These are phyloP conservation scores for Neurospora cerealis DNA, from an alignment of 495 filamentous ascomycete genomes.

Conservation along the genomic window DNA sequence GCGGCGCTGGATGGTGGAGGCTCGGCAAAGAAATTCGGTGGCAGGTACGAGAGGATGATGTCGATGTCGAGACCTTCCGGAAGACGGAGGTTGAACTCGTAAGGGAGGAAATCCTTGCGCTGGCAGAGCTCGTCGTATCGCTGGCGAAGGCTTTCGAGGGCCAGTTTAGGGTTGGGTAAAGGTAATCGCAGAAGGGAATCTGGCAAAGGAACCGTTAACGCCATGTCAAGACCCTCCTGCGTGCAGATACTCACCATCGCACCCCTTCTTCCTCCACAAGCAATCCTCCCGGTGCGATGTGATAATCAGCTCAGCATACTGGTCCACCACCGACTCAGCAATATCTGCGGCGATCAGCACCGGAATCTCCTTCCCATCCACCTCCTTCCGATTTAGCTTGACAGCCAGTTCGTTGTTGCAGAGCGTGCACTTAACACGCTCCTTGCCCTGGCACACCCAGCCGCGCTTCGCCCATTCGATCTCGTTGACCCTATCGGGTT, in stretches of 20 bases:
- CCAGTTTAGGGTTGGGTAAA: slow-evolving; percentile 45
- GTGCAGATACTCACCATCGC: slow-evolving; percentile 52
- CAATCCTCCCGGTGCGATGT: slow-evolving; percentile 76
- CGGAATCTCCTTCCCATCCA: slow-evolving; percentile 51
- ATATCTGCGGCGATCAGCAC: slow-evolving; percentile 39
- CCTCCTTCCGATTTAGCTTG: slow-evolving; percentile 59
- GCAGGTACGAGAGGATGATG: slow-evolving; percentile 39
- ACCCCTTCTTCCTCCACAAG: slow-evolving; percentile 75
- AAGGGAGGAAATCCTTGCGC: slow-evolving; percentile 39
- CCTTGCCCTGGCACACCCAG: slow-evolving; percentile 76
- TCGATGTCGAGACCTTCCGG: slow-evolving; percentile 36
- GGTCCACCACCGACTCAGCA: slow-evolving; percentile 63
- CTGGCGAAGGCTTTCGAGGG: slow-evolving; percentile 44
- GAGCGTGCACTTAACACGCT: slow-evolving; percentile 73
- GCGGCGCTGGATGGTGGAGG: slow-evolving; percentile 20
- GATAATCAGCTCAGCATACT: slow-evolving; percentile 60
- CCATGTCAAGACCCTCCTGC: neutral
- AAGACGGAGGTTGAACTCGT: slow-evolving; percentile 41
- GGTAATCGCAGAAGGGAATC: slow-evolving; percentile 38
- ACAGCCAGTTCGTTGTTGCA: slow-evolving; percentile 77
- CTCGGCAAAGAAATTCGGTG: slow-evolving; percentile 34
- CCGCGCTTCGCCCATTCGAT: slow-evolving; percentile 93
- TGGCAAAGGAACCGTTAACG: slow-evolving; percentile 41
- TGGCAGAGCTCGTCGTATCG: slow-evolving; percentile 49
- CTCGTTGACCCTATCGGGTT: slow-evolving; percentile 73